These are phyloP conservation scores for Rhizopus stolonifer DNA, from an alignment of 371 early-diverging fungal species.

Conservation along the genomic window DNA sequence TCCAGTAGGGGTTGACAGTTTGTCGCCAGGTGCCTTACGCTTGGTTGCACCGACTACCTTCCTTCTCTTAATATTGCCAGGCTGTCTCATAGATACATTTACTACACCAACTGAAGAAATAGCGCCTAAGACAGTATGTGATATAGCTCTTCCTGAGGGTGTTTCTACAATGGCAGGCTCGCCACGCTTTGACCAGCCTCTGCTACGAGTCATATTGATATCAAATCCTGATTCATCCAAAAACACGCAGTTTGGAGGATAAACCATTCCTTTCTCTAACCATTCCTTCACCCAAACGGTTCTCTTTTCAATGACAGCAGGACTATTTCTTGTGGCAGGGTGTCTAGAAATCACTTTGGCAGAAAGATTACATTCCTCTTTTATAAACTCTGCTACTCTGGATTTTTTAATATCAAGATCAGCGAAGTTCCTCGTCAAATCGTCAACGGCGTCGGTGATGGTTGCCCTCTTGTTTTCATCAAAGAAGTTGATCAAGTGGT, in stretches of 20 bases:
- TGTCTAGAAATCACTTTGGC: constrained; percentile 2
- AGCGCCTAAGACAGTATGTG: constrained; percentile 16
- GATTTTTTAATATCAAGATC: constrained; percentile 8
- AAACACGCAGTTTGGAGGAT: constrained; percentile 4
- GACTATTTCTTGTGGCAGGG: constrained; percentile 2
- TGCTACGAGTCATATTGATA: constrained; percentile 3
- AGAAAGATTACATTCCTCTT: constrained; percentile 13
- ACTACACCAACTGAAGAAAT: constrained; percentile 14
- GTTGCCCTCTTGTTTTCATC: constrained; percentile 6
- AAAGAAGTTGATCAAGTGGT: constrained; percentile 2
- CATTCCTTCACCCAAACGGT: constrained; percentile 6
- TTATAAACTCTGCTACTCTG: constrained; percentile 7
- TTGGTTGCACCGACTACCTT: constrained; percentile 3
- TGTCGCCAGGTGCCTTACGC: constrained; percentile 3
- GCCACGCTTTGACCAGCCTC: constrained; percentile 8
- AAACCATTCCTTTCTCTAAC: neutral
- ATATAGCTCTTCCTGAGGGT: constrained; percentile 6
- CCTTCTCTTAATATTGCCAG: constrained; percentile 3
- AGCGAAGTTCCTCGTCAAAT: constrained; percentile 1
- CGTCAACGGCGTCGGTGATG: neutral
- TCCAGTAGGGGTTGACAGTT: neutral
- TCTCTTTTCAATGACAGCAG: neutral
- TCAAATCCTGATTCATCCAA: neutral
- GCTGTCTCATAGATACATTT: constrained; percentile 8
- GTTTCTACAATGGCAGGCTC: constrained; percentile 1